Base-by-base conservation (phyloP, 2,329 filamentous ascomycete genomes). In the Aspergillus aculeatus region DNA sequence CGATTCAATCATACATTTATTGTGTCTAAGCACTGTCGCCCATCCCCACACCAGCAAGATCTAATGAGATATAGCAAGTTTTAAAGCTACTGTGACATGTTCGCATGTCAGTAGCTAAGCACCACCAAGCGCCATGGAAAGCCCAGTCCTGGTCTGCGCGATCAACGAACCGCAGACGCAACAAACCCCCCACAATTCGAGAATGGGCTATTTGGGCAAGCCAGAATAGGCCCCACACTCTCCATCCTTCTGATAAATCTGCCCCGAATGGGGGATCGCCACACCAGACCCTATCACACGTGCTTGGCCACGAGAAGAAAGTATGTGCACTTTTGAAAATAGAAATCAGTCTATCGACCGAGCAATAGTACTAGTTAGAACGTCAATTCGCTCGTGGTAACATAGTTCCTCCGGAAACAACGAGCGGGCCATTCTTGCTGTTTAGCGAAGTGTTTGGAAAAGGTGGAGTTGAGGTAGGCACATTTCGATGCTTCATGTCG, bases 401-500 rank as follows among this genome's bases (percentile, higher is more conserved):
- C 49, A 61, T 59, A 7, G 62, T 63, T 10, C 71, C 74, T n/a
- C 76, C 75, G 5, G 75, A 77, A 11, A 78, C 70, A 50, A 78
- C 75, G 32, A 78, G 67, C 23, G 76, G 76, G 7, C 74, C 75
- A 47, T 72, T 73, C 31, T 68, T 73, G 52, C 66, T 47, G 19
- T 61, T 59, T 2, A 69, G 35, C 9, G 64, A 62, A 57, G 66
- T 72, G 54, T 62, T 62, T 7, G 69, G 51, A 56, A 70, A 70
- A 26, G 68, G 52, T 32, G 66, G 55, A 23, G 68, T 61, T 9
- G 69, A 58, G 41, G 61, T 48, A 47, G 69, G 47, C 35, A 59
- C 59, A 47, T 66, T 56, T n/a, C 75, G 73, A 35, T 69, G 71
- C 58, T 76, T 78, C 47, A 75, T 49, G 52, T 79, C 76, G 61